These are phyloP conservation scores for Mucor lusitanicus DNA, from an alignment of 371 early-diverging fungal species.

Conservation along the genomic window DNA sequence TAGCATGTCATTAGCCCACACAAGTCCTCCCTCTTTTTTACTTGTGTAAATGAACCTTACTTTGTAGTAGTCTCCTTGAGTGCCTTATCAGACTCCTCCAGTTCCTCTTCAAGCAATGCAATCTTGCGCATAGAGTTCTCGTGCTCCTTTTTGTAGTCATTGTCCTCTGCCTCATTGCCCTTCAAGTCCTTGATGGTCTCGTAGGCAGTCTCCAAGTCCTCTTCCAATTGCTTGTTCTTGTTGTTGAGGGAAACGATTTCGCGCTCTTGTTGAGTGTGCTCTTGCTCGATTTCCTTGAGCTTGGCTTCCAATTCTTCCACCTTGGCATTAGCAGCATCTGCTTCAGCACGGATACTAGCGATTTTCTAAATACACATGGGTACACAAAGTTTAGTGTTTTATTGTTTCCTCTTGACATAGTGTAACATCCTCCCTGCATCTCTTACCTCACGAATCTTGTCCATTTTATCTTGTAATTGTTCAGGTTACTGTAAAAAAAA, in stretches of 20 bases:
- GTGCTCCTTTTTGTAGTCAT: slow-evolving; percentile 62
- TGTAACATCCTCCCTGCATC: not conserved
- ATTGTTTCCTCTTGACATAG: not conserved
- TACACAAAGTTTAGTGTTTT: not conserved
- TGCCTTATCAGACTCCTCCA: slow-evolving; percentile 68
- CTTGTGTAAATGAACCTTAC: slow-evolving; percentile 47
- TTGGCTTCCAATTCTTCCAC: slow-evolving; percentile 67
- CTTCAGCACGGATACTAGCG: slow-evolving; percentile 65
- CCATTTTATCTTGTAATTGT: slow-evolving; percentile 24
- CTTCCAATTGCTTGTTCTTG: slow-evolving; percentile 64
- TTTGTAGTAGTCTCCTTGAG: slow-evolving; percentile 69
- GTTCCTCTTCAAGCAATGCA: slow-evolving; percentile 64
- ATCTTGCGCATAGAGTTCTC: slow-evolving; percentile 67
- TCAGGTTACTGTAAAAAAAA: not conserved
- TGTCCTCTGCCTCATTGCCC: slow-evolving; percentile 60
- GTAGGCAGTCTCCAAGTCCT: slow-evolving; percentile 65
- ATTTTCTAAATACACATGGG: slow-evolving; percentile 59
- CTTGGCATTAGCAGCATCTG: slow-evolving; percentile 67
- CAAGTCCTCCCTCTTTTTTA: too few species aligned
- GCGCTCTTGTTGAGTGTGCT: slow-evolving; percentile 69
- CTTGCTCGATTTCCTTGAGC: slow-evolving; percentile 57
- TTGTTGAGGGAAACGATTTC: slow-evolving; percentile 73
- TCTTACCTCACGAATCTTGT: slow-evolving; percentile 51
- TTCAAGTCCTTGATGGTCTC: slow-evolving; percentile 65
- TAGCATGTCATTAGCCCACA: too few species aligned